phyloP scores from a whole-genome alignment of 306 rosid genomes.

The Dryas alaskensis region DNA sequence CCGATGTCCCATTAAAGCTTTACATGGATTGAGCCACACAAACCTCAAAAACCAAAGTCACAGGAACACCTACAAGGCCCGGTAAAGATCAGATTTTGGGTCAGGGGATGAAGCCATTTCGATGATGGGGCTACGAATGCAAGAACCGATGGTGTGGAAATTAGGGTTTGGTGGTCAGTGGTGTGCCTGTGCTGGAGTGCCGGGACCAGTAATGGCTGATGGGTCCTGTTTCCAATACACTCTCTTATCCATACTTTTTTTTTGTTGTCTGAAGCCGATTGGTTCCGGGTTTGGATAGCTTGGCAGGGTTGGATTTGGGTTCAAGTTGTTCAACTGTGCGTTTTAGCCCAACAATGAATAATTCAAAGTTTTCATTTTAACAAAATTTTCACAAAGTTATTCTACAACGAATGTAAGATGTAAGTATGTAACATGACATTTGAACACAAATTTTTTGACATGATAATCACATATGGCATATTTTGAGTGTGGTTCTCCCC shows the following conservation, averaged over 20 bases:
- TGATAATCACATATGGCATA: too few relatives aligned
- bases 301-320: background rate
- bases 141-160: background rate
- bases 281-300: constrained; percentile 3
- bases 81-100: background rate
- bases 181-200: background rate
- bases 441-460: too few relatives aligned
- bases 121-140: background rate
- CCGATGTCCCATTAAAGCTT: background rate
- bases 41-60: constrained; percentile 7
- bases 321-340: background rate
- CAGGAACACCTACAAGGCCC: constrained; percentile 3
- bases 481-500: too few relatives aligned
- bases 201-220: constrained; percentile 6
- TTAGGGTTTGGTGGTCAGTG: constrained; percentile 8
- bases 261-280: background rate
- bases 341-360: constrained; percentile 4
- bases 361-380: background rate
- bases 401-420: too few relatives aligned
- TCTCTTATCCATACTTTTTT: constrained; percentile 8
- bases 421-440: too few relatives aligned
- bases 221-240: constrained; percentile 3
- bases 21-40: constrained; percentile 7
- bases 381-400: too few relatives aligned
- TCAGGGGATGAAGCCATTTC: background rate